Evolutionary conservation across 2,329 filamentous ascomycete genomes (phyloP), one percentile per base, ranked within the genome.

Genomic region (Hypoxylon sp.): DNA sequence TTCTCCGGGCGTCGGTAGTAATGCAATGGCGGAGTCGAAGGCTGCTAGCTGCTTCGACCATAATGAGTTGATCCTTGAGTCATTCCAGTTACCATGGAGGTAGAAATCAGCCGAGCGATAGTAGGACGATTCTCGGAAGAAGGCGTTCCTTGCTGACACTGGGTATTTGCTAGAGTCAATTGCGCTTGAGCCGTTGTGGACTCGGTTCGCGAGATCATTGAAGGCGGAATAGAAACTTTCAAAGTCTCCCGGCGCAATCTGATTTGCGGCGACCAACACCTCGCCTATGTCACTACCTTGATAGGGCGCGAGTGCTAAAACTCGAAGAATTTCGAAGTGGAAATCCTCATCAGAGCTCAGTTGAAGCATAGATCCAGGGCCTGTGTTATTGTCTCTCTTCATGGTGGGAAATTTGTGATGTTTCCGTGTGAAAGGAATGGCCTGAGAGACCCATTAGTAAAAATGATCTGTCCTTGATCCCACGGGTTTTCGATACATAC

Each of bases 81-180:
- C 75, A 30, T 59, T 73, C 69, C 61, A 69, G 61, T 81, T 78
- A 7, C 74, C 74, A 61, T 80, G 77, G 8, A 80, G 69, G 71
- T 71, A 81, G 71, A 79, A 79, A 64, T 79, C 78, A 27, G 79
- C 77, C 1, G 66, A 61, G 41, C 78, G 76, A 66, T 74, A 80
- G 69, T 81, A 81, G n/a, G 62, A 74, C 6, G 78, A 64, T 1
- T 75, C 77, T 6, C 71, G 71, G 68, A 81, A 80, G 37, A 71
- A 73, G 8, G 71, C 71, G 47, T 79, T 75, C 19, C 76, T 71
- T 7, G 66, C 70, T 2, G 73, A 74, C 37, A 74, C 66, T 3
- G 75, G 72, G 25, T 71, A 56, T 19, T 45, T 21, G 1, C 21
- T 59, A 1, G 62, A 12, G 48, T 75, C 63, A 32, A 74, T 71